These are phyloP conservation scores for Quercus cerris DNA, from an alignment of 306 rosid genomes.

Conservation along the genomic window DNA sequence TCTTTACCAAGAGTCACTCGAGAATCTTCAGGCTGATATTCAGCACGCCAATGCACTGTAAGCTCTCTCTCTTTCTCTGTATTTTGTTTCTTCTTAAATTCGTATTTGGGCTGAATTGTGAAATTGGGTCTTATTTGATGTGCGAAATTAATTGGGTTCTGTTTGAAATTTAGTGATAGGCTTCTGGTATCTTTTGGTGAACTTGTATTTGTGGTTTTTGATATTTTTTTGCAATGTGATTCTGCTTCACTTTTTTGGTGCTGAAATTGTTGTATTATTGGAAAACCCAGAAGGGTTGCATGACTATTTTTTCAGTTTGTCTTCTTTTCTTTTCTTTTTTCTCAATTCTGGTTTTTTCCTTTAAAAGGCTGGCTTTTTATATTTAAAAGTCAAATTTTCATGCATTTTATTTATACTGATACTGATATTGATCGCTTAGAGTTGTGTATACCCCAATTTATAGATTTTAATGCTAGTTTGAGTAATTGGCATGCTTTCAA, in stretches of 20 bases:
- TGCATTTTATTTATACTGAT: too few species aligned
- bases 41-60: conserved; percentile 76
- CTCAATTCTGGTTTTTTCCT: neutral
- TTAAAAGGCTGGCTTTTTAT: neutral
- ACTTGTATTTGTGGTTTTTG: neutral
- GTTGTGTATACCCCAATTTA: too few species aligned
- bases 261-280: neutral
- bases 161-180: neutral
- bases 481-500: neutral
- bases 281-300: neutral
- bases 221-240: neutral
- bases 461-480: neutral
- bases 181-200: neutral
- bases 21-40: conserved; percentile 71
- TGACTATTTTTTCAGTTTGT: neutral
- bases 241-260: neutral
- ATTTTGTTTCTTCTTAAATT: neutral
- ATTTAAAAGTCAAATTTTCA: too few species aligned
- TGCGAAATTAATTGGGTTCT: neutral
- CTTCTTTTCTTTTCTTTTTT: neutral
- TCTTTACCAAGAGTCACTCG: conserved; percentile 54
- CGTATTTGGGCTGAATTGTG: neutral
- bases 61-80: conserved; percentile 19
- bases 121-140: neutral
- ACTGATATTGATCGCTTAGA: too few species aligned